Base-by-base conservation (phyloP, 116 monocot genomes). In the Papilionanthe hybrid region DNA sequence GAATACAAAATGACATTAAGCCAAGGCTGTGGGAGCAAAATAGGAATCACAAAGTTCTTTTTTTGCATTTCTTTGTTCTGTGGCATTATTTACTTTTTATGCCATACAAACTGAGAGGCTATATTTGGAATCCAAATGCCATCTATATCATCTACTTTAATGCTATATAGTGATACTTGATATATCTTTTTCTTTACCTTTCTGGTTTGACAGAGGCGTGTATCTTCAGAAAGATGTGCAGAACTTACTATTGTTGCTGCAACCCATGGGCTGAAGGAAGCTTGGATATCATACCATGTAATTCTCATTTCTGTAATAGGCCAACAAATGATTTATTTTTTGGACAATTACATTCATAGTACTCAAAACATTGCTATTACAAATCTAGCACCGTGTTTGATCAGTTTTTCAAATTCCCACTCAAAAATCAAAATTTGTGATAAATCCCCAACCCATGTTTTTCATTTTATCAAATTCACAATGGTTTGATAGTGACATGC, bases 271-370 rank as follows among this genome's bases (percentile, higher is more conserved):
- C 69, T 99, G 27, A 99, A 99, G 81, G 99, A 99, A 90, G 99
- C 86, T 63, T 99, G 99, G 99, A 95, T 99, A 90, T 95, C 95
- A 56, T 84, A 93, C 87, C 99, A 99, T 87, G 99, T 95, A 76
- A 60, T 83, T 81, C 18, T 66, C 30, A 78, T 66, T 71, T 28
- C 25, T 73, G 19, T 73, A 17, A 3, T 72, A 43, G 5, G 15
- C 37, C 32, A 69, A 69, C 28, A 18, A 69, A 37, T 69, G 37
- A 37, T 69, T 30, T 69, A 69, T 41, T 69, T 37, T 37, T 37
- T 1, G 2, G 37, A 37, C 37, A 37, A 37, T 37, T 37, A 37
- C 37, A 37, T 37, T 3, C 37, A 37, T 37, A 37, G 37, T 37
- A 37, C 37, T 37, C 37, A 1, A 37, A 37, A 37, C 37, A 37